Conservation (phyloP, 139 green algal genomes). For the Haematococcus lacustris region DNA sequence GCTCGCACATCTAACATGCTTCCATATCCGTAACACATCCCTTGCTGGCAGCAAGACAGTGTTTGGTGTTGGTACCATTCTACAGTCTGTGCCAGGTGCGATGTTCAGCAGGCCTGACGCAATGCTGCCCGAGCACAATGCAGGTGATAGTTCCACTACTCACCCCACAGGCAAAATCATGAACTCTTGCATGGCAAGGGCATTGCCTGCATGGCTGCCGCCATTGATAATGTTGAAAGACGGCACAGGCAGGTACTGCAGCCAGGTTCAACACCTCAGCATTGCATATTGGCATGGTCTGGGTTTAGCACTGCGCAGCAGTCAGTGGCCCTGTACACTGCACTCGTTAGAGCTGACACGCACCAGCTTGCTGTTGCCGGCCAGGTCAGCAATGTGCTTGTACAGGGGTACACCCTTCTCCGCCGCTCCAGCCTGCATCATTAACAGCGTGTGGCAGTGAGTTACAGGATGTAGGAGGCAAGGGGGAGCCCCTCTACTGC, state of each 20-base stretch:
- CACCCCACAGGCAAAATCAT: slow-evolving; percentile 95
- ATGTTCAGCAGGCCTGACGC: not conserved
- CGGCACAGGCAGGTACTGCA: slow-evolving; percentile 89
- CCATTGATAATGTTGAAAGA: slow-evolving; percentile 99
- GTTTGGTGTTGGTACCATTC: too few relatives aligned
- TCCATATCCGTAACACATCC: too few relatives aligned
- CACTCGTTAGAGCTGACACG: slow-evolving; percentile 1
- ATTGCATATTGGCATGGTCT: not conserved
- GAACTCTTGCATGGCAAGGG: slow-evolving; percentile 99
- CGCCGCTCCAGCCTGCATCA: slow-evolving; percentile 76
- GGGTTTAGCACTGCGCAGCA: not conserved
- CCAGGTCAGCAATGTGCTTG: slow-evolving; percentile 87
- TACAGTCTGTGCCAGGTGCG: too few relatives aligned
- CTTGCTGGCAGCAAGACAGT: too few relatives aligned
- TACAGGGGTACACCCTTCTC: slow-evolving; percentile 95
- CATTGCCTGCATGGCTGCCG: slow-evolving; percentile 94
- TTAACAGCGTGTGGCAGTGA: not conserved
- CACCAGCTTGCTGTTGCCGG: slow-evolving; percentile 88
- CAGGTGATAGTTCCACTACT: slow-evolving; percentile 16
- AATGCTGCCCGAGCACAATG: not conserved
- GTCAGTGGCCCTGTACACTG: not conserved
- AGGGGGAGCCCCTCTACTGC: not conserved
- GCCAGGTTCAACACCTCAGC: not conserved
- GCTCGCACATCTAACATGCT: too few relatives aligned
- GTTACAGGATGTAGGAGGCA: not conserved